Evolutionary conservation across 345 rosid genomes (phyloP), one percentile per base, ranked within the genome.

Genomic region (Eucalyptus pauciflora): DNA sequence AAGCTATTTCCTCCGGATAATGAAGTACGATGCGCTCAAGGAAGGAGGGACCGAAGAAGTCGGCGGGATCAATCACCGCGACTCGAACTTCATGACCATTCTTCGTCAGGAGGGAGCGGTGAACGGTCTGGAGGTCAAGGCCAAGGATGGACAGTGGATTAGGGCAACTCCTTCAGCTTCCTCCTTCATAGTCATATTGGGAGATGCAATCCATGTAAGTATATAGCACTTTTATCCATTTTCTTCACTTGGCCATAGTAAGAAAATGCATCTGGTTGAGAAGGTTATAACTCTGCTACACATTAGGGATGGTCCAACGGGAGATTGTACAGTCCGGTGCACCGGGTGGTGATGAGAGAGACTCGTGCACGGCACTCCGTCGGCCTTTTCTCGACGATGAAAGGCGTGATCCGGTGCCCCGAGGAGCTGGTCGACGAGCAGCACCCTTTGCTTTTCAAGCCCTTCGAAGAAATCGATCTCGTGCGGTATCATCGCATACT

Each of bases 371-470:
- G 93, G 76, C 89, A 89, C 58, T 89, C 93, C 4, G 7, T 87
- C 33, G 93, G 89, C 14, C 83, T 91, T 56, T 90, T 93, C 88
- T 88, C 93, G 17, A 18, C 49, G n/a, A 62, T 86, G 8, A 89
- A 88, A 83, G 91, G 90, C 7, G 86, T 51, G 15, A 52, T 91
- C 22, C 41, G 87, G n/a, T 89, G 89, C 12, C 93, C 93, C 3
- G 83, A 71, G 15, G 93, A 91, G 86, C 16, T 91, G 14, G 87
- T 91, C 11, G 91, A 91, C 71, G 91, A 93, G 69, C 86, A 90
- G 33, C 91, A 91, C 87, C 92, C 94, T 8, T 67, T 90, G 90
- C 89, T 69, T 10, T 93, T 88, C 79, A 93, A 90, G 86, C 93
- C 93, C 16, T 91, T 89, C 22, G 91, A 91, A 87, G 89, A 90